Base-by-base conservation (phyloP, 345 rosid species). In the Pistacia atlantica region DNA sequence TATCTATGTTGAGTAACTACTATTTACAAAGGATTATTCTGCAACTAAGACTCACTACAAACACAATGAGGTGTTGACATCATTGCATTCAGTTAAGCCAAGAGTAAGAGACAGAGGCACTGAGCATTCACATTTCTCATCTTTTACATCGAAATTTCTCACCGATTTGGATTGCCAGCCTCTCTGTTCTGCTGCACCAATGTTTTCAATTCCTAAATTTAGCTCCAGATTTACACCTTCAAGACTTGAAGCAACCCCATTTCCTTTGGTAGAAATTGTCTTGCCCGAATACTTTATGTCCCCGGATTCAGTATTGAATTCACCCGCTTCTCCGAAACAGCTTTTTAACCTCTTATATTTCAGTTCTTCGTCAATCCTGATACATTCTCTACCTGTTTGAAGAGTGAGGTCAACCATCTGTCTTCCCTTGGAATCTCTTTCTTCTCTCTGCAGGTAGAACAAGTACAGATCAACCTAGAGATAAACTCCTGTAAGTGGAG, bases 371-470 rank as follows among this genome's bases (percentile, higher is more conserved):
- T 45, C 71, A 64, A 57, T 59, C 42, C 64, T 63, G 12, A 20
- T 48, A 20, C 3, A 3, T 67, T 48, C 55, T 9, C 16, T n/a
- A 28, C 38, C 65, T 68, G 38, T 75, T 61, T 51, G 33, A 52
- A 45, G 46, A 68, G 22, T 68, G 64, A n/a, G 75, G 49, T 75
- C 76, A 56, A 80, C 35, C 31, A 64, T 66, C 11, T 4, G 67
- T 65, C 67, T 31, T 57, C 55, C 56, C 42, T 64, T 56, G 9
- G 67, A 70, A 42, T 55, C 70, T 58, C 8, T 66, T 49, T 72
- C 68, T 33, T 73, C 69, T 35, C 31, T 71, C 82, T 80, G 82
- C 75, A 31, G 20, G 71, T 64, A 71, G 74, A 45, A 63, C 22
- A 57, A 54, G 22, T 48, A 10, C 56, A 64, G 54, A 33, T 70